A percentile compares a stretch with the other conserved stretches of the same genome.
phyloP scores from a whole-genome alignment of 1,139 yeast genomes.

The Entelexis sorbosivorans region DNA sequence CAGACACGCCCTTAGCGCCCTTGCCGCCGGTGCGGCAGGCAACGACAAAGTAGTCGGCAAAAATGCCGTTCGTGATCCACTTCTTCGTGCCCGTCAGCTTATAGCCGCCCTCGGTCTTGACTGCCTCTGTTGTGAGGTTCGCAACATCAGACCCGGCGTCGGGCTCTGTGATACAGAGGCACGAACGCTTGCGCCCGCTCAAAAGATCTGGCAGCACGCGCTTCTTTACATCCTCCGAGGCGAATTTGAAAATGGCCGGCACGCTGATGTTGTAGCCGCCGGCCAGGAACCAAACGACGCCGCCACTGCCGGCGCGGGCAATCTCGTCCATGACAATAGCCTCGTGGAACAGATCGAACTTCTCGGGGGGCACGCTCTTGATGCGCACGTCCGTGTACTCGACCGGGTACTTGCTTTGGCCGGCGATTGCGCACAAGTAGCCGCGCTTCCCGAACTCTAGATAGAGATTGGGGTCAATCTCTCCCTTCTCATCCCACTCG shows the following conservation, averaged over 20 bases:
- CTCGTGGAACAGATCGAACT: slow-evolving; percentile 36
- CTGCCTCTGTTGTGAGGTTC: slow-evolving; percentile 34
- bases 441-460: slow-evolving; percentile 31
- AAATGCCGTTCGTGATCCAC: slow-evolving; percentile 39
- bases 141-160: slow-evolving; percentile 40
- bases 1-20: slow-evolving; percentile 36
- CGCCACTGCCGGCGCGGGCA: slow-evolving; percentile 35
- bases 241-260: slow-evolving; percentile 36
- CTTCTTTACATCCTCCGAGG: slow-evolving; percentile 28
- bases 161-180: slow-evolving; percentile 37
- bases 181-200: slow-evolving; percentile 34
- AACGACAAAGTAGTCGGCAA: slow-evolving; percentile 36
- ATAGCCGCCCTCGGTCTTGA: slow-evolving; percentile 33
- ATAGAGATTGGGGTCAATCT: slow-evolving; percentile 28
- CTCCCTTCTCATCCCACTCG: slow-evolving; percentile 37
- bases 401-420: slow-evolving; percentile 31
- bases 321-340: slow-evolving; percentile 33
- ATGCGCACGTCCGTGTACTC: slow-evolving; percentile 32
- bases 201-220: slow-evolving; percentile 34
- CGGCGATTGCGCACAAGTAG: slow-evolving; percentile 28
- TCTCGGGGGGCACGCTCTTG: slow-evolving; percentile 32
- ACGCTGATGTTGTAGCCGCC: slow-evolving; percentile 37
- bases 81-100: slow-evolving; percentile 37
- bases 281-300: slow-evolving; percentile 33
- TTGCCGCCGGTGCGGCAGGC: slow-evolving; percentile 38